These are phyloP conservation scores for Talaromyces pinophilus DNA, from an alignment of 2,329 filamentous ascomycete genomes.

Conservation along the genomic window DNA sequence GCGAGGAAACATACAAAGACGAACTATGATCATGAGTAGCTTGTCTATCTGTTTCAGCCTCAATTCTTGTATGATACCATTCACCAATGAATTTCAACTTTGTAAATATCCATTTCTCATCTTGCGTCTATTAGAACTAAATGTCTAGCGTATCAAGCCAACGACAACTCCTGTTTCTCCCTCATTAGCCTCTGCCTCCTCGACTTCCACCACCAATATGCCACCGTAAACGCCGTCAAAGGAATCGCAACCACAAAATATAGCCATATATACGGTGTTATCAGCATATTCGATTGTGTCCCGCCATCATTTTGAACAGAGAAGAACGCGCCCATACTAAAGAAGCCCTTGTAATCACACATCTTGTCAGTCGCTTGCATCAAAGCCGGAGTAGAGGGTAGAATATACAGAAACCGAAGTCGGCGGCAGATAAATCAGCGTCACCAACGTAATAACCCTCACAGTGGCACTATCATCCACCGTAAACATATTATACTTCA, in stretches of 20 bases:
- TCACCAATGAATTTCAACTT: neutral
- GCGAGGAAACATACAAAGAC: conserved; percentile 29
- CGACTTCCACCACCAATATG: conserved; percentile 7
- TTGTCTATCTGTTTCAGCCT: neutral
- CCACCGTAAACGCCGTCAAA: neutral
- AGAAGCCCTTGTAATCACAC: neutral
- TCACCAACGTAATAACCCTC: conserved; percentile 34
- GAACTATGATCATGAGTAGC: conserved; percentile 15
- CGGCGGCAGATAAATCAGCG: conserved; percentile 38
- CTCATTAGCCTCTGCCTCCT: neutral
- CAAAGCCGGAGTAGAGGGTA: neutral
- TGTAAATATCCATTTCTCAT: neutral
- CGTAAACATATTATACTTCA: neutral
- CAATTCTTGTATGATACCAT: conserved; percentile 4
- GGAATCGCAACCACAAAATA: conserved; percentile 4
- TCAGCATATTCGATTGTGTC: neutral
- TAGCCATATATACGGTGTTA: conserved; percentile 1
- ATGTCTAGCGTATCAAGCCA: neutral
- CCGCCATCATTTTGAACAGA: neutral
- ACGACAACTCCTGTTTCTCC: neutral
- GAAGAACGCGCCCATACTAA: conserved; percentile 2
- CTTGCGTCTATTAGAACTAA: neutral
- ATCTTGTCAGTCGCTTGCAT: neutral
- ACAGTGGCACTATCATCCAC: conserved; percentile 34
- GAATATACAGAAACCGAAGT: conserved; percentile 42